Conservation (phyloP, 1,139 yeast species). For the Yamadazyma buinensis region DNA sequence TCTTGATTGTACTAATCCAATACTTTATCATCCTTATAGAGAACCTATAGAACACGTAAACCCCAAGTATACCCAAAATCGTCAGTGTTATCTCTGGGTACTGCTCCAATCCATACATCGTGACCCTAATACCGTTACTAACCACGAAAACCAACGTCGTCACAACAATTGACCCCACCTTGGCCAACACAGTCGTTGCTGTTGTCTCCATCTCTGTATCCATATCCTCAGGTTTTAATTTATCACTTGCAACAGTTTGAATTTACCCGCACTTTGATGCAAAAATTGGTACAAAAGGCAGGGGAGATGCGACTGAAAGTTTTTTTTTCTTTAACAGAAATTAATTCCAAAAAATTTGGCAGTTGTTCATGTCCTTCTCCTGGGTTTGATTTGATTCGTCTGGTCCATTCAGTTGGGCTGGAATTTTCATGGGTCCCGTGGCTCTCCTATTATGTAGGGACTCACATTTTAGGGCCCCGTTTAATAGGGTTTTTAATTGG, state of each 20-base stretch:
- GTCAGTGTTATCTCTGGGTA: constrained; percentile 10
- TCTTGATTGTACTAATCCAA: constrained; percentile 24
- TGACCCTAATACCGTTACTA: constrained; percentile 8
- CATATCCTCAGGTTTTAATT: too few species aligned
- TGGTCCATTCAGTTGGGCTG: background rate
- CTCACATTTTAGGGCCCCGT: constrained; percentile 3
- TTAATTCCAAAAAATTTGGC: constrained; percentile 10
- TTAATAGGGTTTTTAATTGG: too few species aligned
- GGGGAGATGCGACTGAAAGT: constrained; percentile 2
- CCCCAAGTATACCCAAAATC: constrained; percentile 5
- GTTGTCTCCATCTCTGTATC: too few species aligned
- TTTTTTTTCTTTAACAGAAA: constrained; percentile 6
- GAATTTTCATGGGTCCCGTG: constrained; percentile 3
- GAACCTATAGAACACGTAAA: constrained; percentile 10
- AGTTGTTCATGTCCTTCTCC: background rate
- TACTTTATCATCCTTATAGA: constrained; percentile 8
- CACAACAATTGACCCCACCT: too few species aligned
- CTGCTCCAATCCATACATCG: constrained; percentile 6
- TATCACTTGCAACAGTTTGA: too few species aligned
- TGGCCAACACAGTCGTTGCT: too few species aligned
- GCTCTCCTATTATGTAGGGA: constrained; percentile 20
- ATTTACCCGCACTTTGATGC: constrained; percentile 4
- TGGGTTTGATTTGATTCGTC: background rate
- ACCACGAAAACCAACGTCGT: constrained; percentile 10
- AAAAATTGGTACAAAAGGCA: background rate